Conservation (phyloP, 352 stramenopile species). For the Peronosclerospora sorghi region DNA sequence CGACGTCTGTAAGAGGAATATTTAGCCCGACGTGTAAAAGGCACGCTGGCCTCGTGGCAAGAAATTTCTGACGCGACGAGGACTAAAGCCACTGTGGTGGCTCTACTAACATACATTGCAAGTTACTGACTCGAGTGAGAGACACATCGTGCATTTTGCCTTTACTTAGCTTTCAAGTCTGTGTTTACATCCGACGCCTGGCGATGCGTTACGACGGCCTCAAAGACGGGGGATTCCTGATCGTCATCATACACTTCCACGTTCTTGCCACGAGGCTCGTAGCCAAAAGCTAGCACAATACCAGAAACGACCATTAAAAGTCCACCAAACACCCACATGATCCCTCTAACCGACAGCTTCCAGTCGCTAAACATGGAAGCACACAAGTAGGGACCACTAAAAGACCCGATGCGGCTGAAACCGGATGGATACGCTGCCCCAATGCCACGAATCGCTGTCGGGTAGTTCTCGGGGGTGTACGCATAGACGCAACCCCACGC, state of each 20-base stretch:
- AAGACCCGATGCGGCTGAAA: constrained; percentile 58
- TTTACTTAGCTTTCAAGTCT: too few species aligned
- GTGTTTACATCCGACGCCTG: too few species aligned
- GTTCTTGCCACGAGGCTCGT: constrained; percentile 57
- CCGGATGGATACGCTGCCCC: constrained; percentile 48
- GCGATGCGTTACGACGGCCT: constrained; percentile 18
- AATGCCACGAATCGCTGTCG: constrained; percentile 55
- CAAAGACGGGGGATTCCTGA: constrained; percentile 14
- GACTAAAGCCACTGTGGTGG: too few species aligned
- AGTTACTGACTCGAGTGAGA: too few species aligned
- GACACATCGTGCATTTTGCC: too few species aligned
- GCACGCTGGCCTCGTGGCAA: too few species aligned
- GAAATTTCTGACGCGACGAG: too few species aligned
- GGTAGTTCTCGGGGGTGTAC: constrained; percentile 72
- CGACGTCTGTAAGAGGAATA: too few species aligned
- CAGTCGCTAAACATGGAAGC: constrained; percentile 45
- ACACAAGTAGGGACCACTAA: constrained; percentile 53
- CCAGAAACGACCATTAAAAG: constrained; percentile 44
- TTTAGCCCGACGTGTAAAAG: too few species aligned
- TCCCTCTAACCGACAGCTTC: constrained; percentile 41
- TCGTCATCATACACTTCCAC: constrained; percentile 39
- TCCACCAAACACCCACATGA: constrained; percentile 64
- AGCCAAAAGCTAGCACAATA: constrained; percentile 49
- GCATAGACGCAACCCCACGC: constrained; percentile 59
- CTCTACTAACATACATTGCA: too few species aligned